Conservation (phyloP, 2,329 filamentous ascomycete genomes). For the Colletotrichum sp. region DNA sequence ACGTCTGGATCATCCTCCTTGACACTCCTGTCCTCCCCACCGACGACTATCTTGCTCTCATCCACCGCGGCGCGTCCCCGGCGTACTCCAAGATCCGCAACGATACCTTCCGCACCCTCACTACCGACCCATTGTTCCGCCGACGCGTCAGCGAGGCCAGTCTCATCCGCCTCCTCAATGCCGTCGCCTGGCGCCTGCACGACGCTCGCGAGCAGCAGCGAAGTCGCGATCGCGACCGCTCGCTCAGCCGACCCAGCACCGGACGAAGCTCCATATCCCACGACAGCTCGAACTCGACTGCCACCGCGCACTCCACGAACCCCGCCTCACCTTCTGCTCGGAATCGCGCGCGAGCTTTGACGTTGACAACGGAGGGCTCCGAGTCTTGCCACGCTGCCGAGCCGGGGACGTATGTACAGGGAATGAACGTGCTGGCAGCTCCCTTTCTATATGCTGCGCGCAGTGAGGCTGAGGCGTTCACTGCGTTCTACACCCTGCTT, state of each 20-base stretch:
- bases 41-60: conserved; percentile 85
- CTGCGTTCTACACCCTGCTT: conserved; percentile 86
- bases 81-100: conserved; percentile 98
- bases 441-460: conserved; percentile 94
- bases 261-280: conserved; percentile 37
- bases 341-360: conserved; percentile 59
- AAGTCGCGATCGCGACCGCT: conserved; percentile 26
- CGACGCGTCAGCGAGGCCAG: conserved; percentile 94
- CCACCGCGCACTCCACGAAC: conserved; percentile 41
- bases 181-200: conserved; percentile 90
- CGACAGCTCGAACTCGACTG: conserved; percentile 27
- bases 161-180: conserved; percentile 91
- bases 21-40: conserved; percentile 85
- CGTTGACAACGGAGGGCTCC: conserved; percentile 68
- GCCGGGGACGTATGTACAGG: conserved; percentile 91
- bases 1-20: conserved; percentile 94
- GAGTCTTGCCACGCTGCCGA: conserved; percentile 55
- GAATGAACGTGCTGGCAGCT: conserved; percentile 97
- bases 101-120: conserved; percentile 95
- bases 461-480: conserved; percentile 93
- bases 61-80: conserved; percentile 91
- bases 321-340: conserved; percentile 49
- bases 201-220: conserved; percentile 68
- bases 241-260: conserved; percentile 40
- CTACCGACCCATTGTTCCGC: conserved; percentile 96